Evolutionary conservation across 176 grass and related monocot genomes (phyloP), one percentile per base, ranked within the genome.

Genomic region (Rhynchospora breviuscula): DNA sequence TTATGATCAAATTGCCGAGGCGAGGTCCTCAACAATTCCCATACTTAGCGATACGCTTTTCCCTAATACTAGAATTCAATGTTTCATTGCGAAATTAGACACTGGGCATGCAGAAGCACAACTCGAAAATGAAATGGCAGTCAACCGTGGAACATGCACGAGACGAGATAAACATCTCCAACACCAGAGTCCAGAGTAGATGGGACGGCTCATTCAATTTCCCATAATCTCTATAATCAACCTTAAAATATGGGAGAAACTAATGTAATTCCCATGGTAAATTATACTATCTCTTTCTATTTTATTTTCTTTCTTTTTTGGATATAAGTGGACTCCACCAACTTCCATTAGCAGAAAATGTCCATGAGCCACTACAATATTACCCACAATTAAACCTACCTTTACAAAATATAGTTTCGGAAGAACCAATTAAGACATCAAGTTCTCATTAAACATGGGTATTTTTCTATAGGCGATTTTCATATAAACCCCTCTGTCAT

Each of bases 141-240:
- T 4, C 25, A 65, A 81, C 57, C 26, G 33, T 81, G 48, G 17
- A 81, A 9, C 79, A 81, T 6, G 79, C 79, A 63, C 44, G 79
- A 65, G 54, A 60, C 15, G 12, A 40, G 6, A 5, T 59, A n/a
- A 79, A 58, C 33, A 18, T n/a, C 53, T 31, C 15, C 12, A 79
- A 59, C 45, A 8, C 26, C 26, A 29, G n/a, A n/a, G n/a, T n/a
- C n/a, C n/a, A n/a, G 26, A 29, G 26, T 0, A 29, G 26, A 29
- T 29, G 26, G 60, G 23, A 63, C 57, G n/a, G 44, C 3, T 62
- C 58, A 81, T 62, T 46, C 31, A 15, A n/a, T 45, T 31, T 11
- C 57, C 45, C 7, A 29, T 21, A 59, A 48, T 45, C 74, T 26
- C 5, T 10, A 13, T 26, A 8, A 29, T 46, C 67, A 46, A 18